These are phyloP conservation scores for Zhuliangozyma blackwelliae DNA, from an alignment of 1,139 yeast species.

Conservation along the genomic window DNA sequence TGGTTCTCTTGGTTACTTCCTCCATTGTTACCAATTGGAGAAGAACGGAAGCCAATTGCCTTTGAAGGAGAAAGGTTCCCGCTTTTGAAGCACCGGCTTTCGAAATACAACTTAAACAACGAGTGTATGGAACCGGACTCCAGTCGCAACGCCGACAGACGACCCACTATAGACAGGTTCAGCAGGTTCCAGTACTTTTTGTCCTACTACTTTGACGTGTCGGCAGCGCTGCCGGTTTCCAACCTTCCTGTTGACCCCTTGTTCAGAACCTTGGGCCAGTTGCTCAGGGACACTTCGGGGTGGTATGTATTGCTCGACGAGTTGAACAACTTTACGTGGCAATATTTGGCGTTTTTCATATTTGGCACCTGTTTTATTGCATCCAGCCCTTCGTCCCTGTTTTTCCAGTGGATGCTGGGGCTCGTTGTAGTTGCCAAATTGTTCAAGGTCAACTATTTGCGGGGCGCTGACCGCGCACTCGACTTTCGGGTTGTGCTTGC, in stretches of 20 bases:
- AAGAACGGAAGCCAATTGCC: neutral
- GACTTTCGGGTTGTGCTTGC: conserved; percentile 6
- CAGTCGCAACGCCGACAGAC: conserved; percentile 1
- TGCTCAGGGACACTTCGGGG: conserved; percentile 7
- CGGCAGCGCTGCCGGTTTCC: conserved; percentile 3
- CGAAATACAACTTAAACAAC: conserved; percentile 7
- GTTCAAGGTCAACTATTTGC: conserved; percentile 18
- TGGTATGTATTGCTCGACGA: conserved; percentile 9
- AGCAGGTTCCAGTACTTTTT: conserved; percentile 17
- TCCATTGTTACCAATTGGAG: conserved; percentile 15
- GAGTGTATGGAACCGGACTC: conserved; percentile 1
- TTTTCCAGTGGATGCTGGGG: conserved; percentile 3
- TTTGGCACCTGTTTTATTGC: conserved; percentile 1
- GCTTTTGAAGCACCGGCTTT: conserved; percentile 8
- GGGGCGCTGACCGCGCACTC: conserved; percentile 4
- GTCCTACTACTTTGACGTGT: conserved; percentile 17
- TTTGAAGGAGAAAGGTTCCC: conserved; percentile 8
- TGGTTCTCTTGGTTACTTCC: conserved; percentile 24
- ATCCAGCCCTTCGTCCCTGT: neutral
- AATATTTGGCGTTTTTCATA: conserved; percentile 4
- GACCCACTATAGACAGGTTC: conserved; percentile 6
- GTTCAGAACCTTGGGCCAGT: conserved; percentile 11
- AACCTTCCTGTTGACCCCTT: conserved; percentile 11
- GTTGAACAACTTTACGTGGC: conserved; percentile 9
- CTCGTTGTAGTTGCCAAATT: conserved; percentile 10